A percentile compares a stretch with the other conserved stretches of the same genome.
Conservation (phyloP, 169 alveolate genomes). For the Blepharisma undulans region DNA sequence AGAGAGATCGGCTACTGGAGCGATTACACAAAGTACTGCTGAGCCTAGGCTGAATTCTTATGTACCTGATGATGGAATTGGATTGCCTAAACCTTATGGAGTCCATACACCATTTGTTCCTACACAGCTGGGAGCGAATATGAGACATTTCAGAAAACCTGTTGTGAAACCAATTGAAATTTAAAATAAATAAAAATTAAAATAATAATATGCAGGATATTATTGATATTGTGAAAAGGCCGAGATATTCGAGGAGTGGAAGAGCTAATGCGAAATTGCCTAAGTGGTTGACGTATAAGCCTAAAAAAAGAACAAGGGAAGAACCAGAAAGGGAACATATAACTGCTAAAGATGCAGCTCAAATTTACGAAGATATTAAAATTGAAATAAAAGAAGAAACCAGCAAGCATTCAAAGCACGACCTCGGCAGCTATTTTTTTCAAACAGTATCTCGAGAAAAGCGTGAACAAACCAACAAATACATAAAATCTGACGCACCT, state of each 20-base stretch:
- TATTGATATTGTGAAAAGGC: not conserved
- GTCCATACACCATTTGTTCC: slow-evolving; percentile 85
- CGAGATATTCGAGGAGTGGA: not conserved
- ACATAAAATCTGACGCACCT: not conserved
- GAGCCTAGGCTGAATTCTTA: slow-evolving; percentile 79
- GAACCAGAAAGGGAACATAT: not conserved
- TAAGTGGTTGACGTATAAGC: not conserved
- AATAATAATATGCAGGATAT: not conserved
- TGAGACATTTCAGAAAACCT: slow-evolving; percentile 86
- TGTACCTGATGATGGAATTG: slow-evolving; percentile 72
- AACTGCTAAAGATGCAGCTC: not conserved
- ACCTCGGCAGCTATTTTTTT: not conserved
- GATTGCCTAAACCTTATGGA: slow-evolving; percentile 78
- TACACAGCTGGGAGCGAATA: slow-evolving; percentile 79
- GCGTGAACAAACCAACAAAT: not conserved
- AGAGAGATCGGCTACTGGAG: slow-evolving; percentile 70
- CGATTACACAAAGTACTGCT: slow-evolving; percentile 81
- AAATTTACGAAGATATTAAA: not conserved
- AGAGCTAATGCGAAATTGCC: not conserved
- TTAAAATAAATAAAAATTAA: slow-evolving; percentile 13
- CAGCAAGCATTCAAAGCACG: not conserved
- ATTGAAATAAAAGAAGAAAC: not conserved
- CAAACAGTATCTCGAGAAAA: not conserved
- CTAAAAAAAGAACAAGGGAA: not conserved
- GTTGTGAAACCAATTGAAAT: slow-evolving; percentile 75